Evolutionary conservation across 2,329 filamentous ascomycete species (phyloP).

Genomic region (Calonectria multiphialidica): DNA sequence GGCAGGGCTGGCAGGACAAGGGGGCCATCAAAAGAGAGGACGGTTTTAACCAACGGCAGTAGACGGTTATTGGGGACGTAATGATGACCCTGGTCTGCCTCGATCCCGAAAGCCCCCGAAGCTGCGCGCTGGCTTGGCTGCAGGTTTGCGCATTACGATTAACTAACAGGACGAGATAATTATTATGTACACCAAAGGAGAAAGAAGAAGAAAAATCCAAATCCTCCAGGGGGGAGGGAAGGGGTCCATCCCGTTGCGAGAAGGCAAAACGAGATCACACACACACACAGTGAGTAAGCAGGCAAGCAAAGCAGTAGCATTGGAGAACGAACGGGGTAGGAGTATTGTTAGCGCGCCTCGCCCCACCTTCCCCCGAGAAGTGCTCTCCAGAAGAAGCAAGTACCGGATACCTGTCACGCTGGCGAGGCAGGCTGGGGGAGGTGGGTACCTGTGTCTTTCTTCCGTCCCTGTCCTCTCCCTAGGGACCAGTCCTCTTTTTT

Average conservation of each 20-base stretch:
- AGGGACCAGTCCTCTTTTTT: too few species aligned
- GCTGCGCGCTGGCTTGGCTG: not conserved
- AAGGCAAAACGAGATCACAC: not conserved
- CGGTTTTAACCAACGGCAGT: not conserved
- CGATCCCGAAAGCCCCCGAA: conserved; percentile 14
- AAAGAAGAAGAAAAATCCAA: not conserved
- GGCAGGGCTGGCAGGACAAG: not conserved
- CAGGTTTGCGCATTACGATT: not conserved
- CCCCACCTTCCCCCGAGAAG: conserved; percentile 21
- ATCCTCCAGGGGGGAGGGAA: not conserved
- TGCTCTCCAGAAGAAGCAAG: not conserved
- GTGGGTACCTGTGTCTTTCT: not conserved
- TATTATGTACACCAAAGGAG: not conserved
- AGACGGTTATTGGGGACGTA: not conserved
- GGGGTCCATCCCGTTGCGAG: not conserved
- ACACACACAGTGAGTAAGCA: too few species aligned
- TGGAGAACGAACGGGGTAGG: not conserved
- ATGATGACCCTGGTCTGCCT: conserved; percentile 3
- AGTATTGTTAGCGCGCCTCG: not conserved
- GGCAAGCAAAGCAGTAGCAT: too few species aligned
- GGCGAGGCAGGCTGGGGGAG: not conserved
- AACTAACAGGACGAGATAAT: not conserved
- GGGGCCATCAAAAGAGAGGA: not conserved
- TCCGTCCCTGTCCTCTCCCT: not conserved
- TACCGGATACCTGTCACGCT: not conserved